phyloP scores from a whole-genome alignment of 1,284 basidiomycete genomes.

The Spongispora temasekensis region DNA sequence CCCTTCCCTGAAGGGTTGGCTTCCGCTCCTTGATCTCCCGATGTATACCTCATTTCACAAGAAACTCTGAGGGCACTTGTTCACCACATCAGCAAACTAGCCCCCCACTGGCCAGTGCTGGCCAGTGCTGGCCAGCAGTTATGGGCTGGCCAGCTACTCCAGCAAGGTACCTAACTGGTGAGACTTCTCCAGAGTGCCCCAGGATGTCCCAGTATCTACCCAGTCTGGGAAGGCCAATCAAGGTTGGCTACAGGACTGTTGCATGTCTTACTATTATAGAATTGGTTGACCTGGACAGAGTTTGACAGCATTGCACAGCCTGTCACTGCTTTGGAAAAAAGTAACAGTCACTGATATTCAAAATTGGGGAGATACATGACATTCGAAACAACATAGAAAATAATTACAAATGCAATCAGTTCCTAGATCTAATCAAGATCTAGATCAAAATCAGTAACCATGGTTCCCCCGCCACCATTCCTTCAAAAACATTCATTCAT shows the following conservation, averaged over 20 bases:
- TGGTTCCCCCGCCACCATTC: not conserved
- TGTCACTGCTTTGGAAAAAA: not conserved
- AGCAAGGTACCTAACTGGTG: not conserved
- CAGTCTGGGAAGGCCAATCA: not conserved
- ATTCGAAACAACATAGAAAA: not conserved
- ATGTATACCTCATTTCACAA: slow-evolving; percentile 29
- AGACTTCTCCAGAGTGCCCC: not conserved
- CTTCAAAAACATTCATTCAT: not conserved
- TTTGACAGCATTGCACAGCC: not conserved
- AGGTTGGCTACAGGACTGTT: no score
- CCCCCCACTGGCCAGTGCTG: not conserved
- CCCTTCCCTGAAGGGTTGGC: slow-evolving; percentile 22
- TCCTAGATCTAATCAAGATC: not conserved
- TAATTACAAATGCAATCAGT: not conserved
- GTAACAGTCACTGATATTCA: not conserved
- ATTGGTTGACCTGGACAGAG: not conserved
- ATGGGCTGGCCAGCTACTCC: no score
- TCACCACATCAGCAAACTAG: slow-evolving; percentile 27
- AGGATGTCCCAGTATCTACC: not conserved
- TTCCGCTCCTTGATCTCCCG: slow-evolving; percentile 25
- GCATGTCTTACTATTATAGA: not conserved
- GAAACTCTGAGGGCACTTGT: slow-evolving; percentile 25
- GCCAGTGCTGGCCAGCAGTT: not conserved
- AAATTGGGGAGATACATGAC: no score
- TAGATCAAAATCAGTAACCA: not conserved